Percentiles rank a stretch among this genome's conserved stretches.
These are phyloP conservation scores for Termitomyces sp. DNA, from an alignment of 768 basidiomycete genomes.

Conservation along the genomic window DNA sequence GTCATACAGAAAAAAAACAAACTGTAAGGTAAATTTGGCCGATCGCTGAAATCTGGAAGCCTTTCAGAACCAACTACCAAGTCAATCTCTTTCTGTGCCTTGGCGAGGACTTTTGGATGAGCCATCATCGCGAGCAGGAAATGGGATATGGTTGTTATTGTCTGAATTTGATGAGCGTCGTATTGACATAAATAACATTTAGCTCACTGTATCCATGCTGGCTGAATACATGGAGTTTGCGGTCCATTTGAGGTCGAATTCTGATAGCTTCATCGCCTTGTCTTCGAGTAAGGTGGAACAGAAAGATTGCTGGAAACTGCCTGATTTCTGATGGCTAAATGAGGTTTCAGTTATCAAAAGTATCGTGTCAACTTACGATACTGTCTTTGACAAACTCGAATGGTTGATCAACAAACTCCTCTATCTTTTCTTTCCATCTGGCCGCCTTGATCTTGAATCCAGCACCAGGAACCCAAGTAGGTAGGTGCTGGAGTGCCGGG, in stretches of 20 bases:
- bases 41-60: slow-evolving; percentile 56
- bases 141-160: slow-evolving; percentile 48
- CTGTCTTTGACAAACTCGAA: slow-evolving; percentile 53
- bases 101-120: slow-evolving; percentile 50
- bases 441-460: slow-evolving; percentile 59
- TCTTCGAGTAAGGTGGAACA: slow-evolving; percentile 52
- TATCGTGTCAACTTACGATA: slow-evolving; percentile 36
- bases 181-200: background rate
- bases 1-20: slow-evolving; percentile 9
- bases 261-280: slow-evolving; percentile 36
- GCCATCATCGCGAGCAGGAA: slow-evolving; percentile 67
- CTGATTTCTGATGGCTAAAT: slow-evolving; percentile 32
- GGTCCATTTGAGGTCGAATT: slow-evolving; percentile 73
- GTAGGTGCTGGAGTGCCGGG: slow-evolving; percentile 49
- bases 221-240: slow-evolving; percentile 81
- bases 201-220: slow-evolving; percentile 58
- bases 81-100: slow-evolving; percentile 67
- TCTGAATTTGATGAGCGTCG: slow-evolving; percentile 27
- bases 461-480: slow-evolving; percentile 63
- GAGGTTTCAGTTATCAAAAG: background rate
- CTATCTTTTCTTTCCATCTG: slow-evolving; percentile 59
- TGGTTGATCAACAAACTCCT: slow-evolving; percentile 60
- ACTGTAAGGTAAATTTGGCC: slow-evolving; percentile 51
- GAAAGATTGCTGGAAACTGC: slow-evolving; percentile 33
- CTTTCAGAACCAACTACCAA: slow-evolving; percentile 47